phyloP scores from a whole-genome alignment of 2,329 filamentous ascomycete genomes.

The Zymoseptoria crescenta region DNA sequence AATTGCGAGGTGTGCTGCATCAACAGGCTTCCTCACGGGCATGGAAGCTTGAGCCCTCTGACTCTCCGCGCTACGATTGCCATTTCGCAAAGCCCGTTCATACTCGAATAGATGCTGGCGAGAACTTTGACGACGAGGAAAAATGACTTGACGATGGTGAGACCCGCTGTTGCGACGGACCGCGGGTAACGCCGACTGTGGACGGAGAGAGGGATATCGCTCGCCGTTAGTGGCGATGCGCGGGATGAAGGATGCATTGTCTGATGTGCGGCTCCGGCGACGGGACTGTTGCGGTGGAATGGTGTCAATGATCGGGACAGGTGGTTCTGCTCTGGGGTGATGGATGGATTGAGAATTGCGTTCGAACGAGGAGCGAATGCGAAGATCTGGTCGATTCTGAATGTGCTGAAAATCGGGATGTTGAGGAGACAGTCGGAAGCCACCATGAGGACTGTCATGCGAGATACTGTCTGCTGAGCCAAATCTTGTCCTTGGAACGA shows the following conservation, averaged over 20 bases:
- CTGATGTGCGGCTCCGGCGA: constrained; percentile 11
- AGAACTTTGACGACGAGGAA: constrained; percentile 13
- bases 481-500: constrained; percentile 22
- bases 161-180: constrained; percentile 11
- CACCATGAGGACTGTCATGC: constrained; percentile 1
- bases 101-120: constrained; percentile 6
- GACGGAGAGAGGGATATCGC: constrained; percentile 18
- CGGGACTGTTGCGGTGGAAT: constrained; percentile 3
- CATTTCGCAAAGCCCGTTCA: neutral
- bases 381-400: constrained; percentile 13
- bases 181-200: constrained; percentile 2
- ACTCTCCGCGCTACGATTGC: neutral
- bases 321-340: neutral
- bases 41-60: neutral
- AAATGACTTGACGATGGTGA: constrained; percentile 8
- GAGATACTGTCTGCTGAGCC: constrained; percentile 11
- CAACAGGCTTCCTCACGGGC: neutral
- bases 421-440: constrained; percentile 1
- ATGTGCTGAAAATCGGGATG: constrained; percentile 7
- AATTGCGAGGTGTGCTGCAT: neutral
- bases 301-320: neutral
- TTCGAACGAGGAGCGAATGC: constrained; percentile 18
- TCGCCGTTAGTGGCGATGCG: constrained; percentile 12
- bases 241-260: constrained; percentile 9
- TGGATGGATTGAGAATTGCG: constrained; percentile 12